phyloP scores from a whole-genome alignment of 768 basidiomycete genomes.

The Leucogyrophana mollusca region DNA sequence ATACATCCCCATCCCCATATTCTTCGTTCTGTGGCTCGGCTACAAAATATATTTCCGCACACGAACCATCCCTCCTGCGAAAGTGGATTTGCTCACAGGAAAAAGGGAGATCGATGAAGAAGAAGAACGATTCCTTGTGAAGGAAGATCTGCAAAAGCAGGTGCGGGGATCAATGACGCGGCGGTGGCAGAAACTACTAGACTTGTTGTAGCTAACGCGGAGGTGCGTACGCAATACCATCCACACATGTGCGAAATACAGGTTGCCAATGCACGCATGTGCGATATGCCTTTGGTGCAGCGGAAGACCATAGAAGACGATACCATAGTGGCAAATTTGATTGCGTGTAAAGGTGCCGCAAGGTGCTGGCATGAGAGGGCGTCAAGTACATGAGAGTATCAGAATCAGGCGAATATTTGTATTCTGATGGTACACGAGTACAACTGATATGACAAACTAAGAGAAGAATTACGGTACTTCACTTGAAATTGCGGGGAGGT shows the following conservation, averaged over 20 bases:
- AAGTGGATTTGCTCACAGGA: slow-evolving; percentile 63
- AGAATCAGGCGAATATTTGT: no score
- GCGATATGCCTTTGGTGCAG: no score
- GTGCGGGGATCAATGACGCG: slow-evolving; percentile 13
- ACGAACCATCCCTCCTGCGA: slow-evolving; percentile 35
- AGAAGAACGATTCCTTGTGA: slow-evolving; percentile 48
- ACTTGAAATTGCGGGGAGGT: slow-evolving; percentile 13
- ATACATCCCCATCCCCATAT: slow-evolving; percentile 33
- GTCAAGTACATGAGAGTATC: no score
- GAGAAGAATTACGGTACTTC: not conserved
- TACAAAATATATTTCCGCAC: slow-evolving; percentile 37
- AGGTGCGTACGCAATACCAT: no score
- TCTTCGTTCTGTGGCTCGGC: slow-evolving; percentile 34
- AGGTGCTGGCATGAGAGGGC: no score
- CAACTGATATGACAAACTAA: not conserved
- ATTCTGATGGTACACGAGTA: no score
- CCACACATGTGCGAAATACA: no score
- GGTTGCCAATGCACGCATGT: no score
- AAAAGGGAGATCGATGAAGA: slow-evolving; percentile 60
- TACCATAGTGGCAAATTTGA: no score
- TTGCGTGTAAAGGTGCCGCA: no score
- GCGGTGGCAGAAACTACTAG: slow-evolving; percentile 23
- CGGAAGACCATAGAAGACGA: no score
- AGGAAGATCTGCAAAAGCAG: slow-evolving; percentile 30
- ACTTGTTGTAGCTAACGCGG: slow-evolving; percentile 18